phyloP scores from a whole-genome alignment of 805 yeast genomes.

The Aciculoconidium aculeatum region DNA sequence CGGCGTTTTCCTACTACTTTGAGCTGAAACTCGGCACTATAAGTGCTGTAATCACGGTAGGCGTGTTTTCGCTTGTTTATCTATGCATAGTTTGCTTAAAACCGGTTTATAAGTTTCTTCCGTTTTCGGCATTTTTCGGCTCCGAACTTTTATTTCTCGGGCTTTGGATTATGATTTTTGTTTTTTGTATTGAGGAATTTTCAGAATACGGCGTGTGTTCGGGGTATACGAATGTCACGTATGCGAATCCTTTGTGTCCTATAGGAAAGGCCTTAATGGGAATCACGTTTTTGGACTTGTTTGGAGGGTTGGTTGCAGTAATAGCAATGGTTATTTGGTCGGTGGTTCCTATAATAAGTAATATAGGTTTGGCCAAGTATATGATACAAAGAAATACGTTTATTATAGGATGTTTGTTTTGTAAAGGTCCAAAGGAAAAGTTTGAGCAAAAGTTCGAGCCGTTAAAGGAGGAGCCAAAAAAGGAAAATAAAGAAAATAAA shows the following conservation, averaged over 20 bases:
- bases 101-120: conserved; percentile 3
- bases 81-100: conserved; percentile 5
- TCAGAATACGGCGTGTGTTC: conserved; percentile 5
- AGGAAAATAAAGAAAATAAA: background rate
- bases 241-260: conserved; percentile 4
- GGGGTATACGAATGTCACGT: background rate
- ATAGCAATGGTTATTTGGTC: conserved; percentile 2
- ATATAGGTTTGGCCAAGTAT: too few relatives aligned
- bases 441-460: background rate
- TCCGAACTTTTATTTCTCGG: conserved; percentile 6
- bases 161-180: conserved; percentile 7
- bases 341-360: too few relatives aligned
- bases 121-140: conserved; percentile 3
- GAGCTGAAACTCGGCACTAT: conserved; percentile 1
- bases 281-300: conserved; percentile 7
- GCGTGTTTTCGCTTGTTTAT: conserved; percentile 3
- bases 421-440: background rate
- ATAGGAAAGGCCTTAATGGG: conserved; percentile 8
- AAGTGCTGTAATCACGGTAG: conserved; percentile 5
- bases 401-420: too few relatives aligned
- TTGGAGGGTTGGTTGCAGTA: conserved; percentile 2
- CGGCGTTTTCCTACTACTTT: conserved; percentile 1
- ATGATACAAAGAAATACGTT: too few relatives aligned
- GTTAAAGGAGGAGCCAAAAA: too few relatives aligned
- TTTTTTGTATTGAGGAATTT: conserved; percentile 3